Evolutionary conservation across 2,329 filamentous ascomycete genomes (phyloP).

Genomic region (Epichloe glyceriae): DNA sequence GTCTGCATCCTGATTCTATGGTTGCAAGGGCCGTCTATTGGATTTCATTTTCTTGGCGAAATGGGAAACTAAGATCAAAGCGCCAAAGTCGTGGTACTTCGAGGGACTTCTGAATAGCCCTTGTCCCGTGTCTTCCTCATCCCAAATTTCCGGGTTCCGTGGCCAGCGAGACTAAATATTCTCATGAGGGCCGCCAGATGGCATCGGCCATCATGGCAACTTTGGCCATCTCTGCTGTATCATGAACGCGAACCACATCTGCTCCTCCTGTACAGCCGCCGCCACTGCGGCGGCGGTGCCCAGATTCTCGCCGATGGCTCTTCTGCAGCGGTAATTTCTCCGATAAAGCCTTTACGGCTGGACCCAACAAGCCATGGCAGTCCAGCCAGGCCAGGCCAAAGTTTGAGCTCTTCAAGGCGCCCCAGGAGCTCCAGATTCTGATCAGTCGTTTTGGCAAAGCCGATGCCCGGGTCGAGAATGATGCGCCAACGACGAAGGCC

Average conservation of each 20-base stretch:
- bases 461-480: conserved; percentile 83
- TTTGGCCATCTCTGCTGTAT: conserved; percentile 73
- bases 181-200: conserved; percentile 50
- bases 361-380: conserved; percentile 83
- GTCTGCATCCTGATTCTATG: background rate
- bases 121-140: background rate
- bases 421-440: conserved; percentile 77
- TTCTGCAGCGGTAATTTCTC: conserved; percentile 62
- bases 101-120: background rate
- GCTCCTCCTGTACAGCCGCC: conserved; percentile 74
- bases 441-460: conserved; percentile 72
- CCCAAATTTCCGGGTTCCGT: background rate
- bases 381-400: conserved; percentile 49
- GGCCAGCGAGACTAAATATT: background rate
- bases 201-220: conserved; percentile 83
- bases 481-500: conserved; percentile 90
- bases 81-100: conserved; percentile 6
- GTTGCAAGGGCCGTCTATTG: background rate
- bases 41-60: conserved; percentile 5
- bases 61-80: background rate
- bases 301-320: conserved; percentile 58
- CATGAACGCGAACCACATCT: conserved; percentile 86
- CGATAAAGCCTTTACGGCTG: conserved; percentile 84
- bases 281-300: conserved; percentile 81
- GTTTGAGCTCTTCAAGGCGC: conserved; percentile 48